Conservation (phyloP, 2,329 filamentous ascomycete species). For the Cladosporium sp. region DNA sequence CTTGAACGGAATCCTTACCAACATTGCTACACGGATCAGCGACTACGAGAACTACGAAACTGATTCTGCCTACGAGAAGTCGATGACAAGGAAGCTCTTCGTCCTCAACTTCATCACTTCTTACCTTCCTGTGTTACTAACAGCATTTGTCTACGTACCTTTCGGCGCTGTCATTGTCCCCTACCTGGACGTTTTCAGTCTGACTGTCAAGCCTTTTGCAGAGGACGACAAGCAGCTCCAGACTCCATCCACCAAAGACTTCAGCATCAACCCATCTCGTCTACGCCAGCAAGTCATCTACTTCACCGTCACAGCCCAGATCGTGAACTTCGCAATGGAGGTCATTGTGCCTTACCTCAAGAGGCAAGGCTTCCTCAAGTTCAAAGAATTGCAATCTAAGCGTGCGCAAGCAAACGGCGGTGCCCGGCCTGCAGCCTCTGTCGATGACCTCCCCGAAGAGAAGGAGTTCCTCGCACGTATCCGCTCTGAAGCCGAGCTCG, state of each 20-base stretch:
- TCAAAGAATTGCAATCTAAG: constrained; percentile 69
- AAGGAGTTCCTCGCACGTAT: constrained; percentile 77
- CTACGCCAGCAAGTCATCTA: constrained; percentile 92
- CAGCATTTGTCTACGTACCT: constrained; percentile 90
- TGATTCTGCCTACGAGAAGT: constrained; percentile 76
- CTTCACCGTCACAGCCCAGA: constrained; percentile 89
- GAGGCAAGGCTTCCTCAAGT: constrained; percentile 73
- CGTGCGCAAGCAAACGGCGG: constrained; percentile 58
- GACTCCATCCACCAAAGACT: constrained; percentile 52
- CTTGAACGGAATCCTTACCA: constrained; percentile 72
- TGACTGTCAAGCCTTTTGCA: constrained; percentile 72
- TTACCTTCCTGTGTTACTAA: constrained; percentile 88
- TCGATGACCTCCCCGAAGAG: constrained; percentile 73
- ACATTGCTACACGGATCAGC: constrained; percentile 73
- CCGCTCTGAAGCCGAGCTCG: constrained; percentile 77
- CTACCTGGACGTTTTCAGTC: constrained; percentile 78
- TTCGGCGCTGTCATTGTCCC: constrained; percentile 84
- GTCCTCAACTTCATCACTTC: constrained; percentile 96
- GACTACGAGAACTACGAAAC: constrained; percentile 92
- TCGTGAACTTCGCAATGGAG: constrained; percentile 84
- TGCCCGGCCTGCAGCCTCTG: constrained; percentile 39
- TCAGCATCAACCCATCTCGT: constrained; percentile 78
- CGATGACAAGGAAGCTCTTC: constrained; percentile 89
- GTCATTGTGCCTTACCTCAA: constrained; percentile 83
- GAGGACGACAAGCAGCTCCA: constrained; percentile 71